These are phyloP conservation scores for Hypoxylon rubiginosum DNA, from an alignment of 2,329 filamentous ascomycete species.

Conservation along the genomic window DNA sequence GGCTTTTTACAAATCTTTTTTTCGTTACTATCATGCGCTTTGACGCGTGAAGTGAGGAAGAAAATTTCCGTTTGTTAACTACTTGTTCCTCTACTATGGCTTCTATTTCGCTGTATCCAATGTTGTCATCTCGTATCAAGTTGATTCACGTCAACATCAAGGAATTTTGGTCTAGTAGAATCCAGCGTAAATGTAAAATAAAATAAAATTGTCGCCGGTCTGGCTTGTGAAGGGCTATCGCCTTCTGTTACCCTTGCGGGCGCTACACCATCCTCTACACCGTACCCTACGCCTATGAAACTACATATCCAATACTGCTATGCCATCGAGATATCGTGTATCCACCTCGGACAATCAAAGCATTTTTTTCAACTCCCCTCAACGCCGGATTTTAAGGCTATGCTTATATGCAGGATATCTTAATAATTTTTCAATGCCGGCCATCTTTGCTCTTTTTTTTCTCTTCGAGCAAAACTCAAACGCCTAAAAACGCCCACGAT, in stretches of 20 bases:
- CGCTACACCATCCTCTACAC: constrained; percentile 18
- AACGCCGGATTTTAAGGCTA: constrained; percentile 35
- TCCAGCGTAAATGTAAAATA: neutral
- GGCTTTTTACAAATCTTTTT: constrained; percentile 68
- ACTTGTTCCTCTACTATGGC: no score
- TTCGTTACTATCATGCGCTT: constrained; percentile 68
- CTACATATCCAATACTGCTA: constrained; percentile 1
- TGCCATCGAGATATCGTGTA: constrained; percentile 24
- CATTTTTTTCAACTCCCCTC: constrained; percentile 5
- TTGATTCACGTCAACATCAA: constrained; percentile 62
- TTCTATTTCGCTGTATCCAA: no score
- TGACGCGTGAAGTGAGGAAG: constrained; percentile 66
- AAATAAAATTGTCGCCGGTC: constrained; percentile 34
- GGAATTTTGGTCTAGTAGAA: constrained; percentile 56
- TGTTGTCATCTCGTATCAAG: no score
- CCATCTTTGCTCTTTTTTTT: constrained; percentile 16
- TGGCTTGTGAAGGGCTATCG: constrained; percentile 22
- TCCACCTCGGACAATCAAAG: constrained; percentile 13
- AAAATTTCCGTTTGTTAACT: no score
- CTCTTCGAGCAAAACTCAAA: constrained; percentile 16
- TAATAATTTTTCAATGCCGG: constrained; percentile 23
- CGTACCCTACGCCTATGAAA: constrained; percentile 17
- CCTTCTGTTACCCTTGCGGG: constrained; percentile 25
- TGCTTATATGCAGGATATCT: constrained; percentile 44
- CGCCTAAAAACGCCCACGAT: constrained; percentile 34